Conservation (phyloP, 306 rosid genomes). For the Parietaria judaica region DNA sequence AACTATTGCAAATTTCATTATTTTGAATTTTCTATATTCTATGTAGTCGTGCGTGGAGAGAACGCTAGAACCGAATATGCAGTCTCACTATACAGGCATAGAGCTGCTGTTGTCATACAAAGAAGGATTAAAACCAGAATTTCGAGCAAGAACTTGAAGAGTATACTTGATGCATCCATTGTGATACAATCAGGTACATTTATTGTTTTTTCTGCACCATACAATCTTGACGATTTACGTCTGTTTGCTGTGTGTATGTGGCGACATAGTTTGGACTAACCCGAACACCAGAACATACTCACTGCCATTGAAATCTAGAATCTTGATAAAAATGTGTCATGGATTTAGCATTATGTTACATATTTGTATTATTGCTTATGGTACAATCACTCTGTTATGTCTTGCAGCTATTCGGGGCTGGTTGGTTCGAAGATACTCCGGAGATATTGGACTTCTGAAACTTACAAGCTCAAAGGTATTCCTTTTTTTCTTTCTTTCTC, state of each 20-base stretch:
- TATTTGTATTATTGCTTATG: neutral
- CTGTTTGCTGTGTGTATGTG: neutral
- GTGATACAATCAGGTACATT: slow-evolving; percentile 62
- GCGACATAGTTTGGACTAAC: neutral
- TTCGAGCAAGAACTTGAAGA: slow-evolving; percentile 42
- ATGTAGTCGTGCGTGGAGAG: slow-evolving; percentile 73
- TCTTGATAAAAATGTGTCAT: too few species aligned
- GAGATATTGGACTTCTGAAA: slow-evolving; percentile 58
- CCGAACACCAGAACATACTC: too few species aligned
- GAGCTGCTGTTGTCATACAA: slow-evolving; percentile 70
- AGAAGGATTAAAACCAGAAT: slow-evolving; percentile 46
- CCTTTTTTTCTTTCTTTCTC: neutral
- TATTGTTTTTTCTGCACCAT: slow-evolving; percentile 1
- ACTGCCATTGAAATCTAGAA: too few species aligned
- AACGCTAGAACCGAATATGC: slow-evolving; percentile 62
- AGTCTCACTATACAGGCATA: slow-evolving; percentile 49
- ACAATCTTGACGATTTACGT: neutral
- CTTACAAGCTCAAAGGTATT: slow-evolving; percentile 53
- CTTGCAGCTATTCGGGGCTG: slow-evolving; percentile 84
- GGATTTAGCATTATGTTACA: too few species aligned
- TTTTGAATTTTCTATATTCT: neutral
- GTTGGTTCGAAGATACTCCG: slow-evolving; percentile 85
- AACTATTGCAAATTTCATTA: too few species aligned
- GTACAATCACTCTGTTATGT: slow-evolving; percentile 18
- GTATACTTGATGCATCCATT: slow-evolving; percentile 49